A percentile compares a stretch with the other conserved stretches of the same genome.
These are phyloP conservation scores for Wickerhamiella musiphila DNA, from an alignment of 805 yeast genomes.

Conservation along the genomic window DNA sequence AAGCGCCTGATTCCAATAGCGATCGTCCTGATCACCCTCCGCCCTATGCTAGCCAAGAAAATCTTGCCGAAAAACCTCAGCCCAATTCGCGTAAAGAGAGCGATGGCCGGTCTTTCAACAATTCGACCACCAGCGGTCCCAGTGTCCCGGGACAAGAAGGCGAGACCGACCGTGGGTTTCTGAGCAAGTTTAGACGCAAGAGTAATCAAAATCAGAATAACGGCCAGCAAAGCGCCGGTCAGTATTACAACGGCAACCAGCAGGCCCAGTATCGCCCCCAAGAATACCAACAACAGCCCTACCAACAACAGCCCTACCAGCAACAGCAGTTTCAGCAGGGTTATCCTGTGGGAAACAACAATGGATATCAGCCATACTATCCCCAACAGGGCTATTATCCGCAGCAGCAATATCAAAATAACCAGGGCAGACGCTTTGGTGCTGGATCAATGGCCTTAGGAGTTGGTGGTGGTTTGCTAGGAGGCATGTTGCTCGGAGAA, in stretches of 20 bases:
- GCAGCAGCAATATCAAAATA: conserved; percentile 3
- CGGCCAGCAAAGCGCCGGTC: neutral
- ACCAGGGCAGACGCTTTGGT: conserved; percentile 21
- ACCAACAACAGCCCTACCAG: conserved; percentile 4
- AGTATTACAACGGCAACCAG: neutral
- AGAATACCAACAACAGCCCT: neutral
- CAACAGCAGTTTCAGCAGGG: conserved; percentile 9
- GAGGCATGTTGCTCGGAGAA: conserved; percentile 17
- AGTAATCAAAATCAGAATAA: neutral
- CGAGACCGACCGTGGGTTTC: too few relatives aligned
- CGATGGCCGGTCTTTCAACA: conserved; percentile 1
- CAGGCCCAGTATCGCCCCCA: neutral
- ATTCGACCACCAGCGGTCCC: conserved; percentile 3
- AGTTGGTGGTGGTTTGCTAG: conserved; percentile 18
- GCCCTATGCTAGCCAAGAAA: conserved; percentile 8
- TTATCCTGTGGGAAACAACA: conserved; percentile 1
- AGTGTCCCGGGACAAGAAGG: neutral
- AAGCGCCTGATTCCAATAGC: conserved; percentile 33
- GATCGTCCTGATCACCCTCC: conserved; percentile 14
- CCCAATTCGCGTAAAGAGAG: neutral
- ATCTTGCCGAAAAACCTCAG: neutral
- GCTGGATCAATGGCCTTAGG: conserved; percentile 29
- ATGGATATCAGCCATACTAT: conserved; percentile 7
- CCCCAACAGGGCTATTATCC: conserved; percentile 5
- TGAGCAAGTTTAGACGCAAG: neutral